Evolutionary conservation across 1,284 basidiomycete species (phyloP).

Genomic region (Microbotryum saponariae): DNA sequence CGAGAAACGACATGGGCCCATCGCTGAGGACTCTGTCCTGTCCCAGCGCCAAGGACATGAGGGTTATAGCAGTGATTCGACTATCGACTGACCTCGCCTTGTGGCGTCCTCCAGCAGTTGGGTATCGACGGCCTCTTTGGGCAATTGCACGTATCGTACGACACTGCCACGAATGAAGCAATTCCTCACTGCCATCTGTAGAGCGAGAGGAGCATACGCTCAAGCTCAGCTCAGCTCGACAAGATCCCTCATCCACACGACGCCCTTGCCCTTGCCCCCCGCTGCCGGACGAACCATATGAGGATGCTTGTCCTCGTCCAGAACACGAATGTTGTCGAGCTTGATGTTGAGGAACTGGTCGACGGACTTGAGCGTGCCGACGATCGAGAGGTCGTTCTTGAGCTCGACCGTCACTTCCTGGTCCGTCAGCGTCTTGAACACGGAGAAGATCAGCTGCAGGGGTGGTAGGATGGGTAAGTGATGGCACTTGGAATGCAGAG

Average conservation of each 20-base stretch:
- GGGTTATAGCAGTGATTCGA: no score
- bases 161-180: conserved; percentile 98
- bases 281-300: conserved; percentile 69
- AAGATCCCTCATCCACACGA: background rate
- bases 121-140: conserved; percentile 87
- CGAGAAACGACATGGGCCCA: no score
- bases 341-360: conserved; percentile 99
- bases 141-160: conserved; percentile 92
- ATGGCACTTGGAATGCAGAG: no score
- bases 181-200: conserved; percentile 94
- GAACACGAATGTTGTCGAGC: conserved; percentile 84
- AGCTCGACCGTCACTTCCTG: conserved; percentile 82
- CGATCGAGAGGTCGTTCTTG: conserved; percentile 97
- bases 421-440: conserved; percentile 92
- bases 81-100: conserved; percentile 55
- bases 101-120: conserved; percentile 96
- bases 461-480: background rate
- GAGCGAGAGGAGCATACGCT: background rate
- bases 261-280: no score
- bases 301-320: conserved; percentile 86
- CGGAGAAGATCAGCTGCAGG: conserved; percentile 81
- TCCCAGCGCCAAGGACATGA: no score
- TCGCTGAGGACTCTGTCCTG: no score
- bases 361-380: conserved; percentile 91
- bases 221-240: background rate